Conservation (phyloP, 495 filamentous ascomycete genomes). For the Penicillium tannophilum region DNA sequence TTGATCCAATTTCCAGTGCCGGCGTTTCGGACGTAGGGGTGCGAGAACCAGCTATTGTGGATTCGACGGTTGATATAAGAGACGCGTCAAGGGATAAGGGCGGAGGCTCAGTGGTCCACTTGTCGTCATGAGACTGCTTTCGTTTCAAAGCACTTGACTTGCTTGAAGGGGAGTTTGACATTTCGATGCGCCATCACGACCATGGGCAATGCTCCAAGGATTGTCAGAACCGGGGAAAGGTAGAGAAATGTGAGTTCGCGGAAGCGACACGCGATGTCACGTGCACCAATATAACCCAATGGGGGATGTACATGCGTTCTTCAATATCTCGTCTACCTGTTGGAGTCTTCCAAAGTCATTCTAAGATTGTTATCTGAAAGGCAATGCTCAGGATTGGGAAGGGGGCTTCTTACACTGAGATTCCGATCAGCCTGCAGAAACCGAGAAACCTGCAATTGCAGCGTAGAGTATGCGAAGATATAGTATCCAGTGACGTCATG, state of each 20-base stretch:
- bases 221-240: neutral
- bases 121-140: constrained; percentile 21
- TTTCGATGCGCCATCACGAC: constrained; percentile 35
- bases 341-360: too few relatives aligned
- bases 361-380: too few relatives aligned
- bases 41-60: neutral
- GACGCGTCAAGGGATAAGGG: constrained; percentile 22
- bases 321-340: too few relatives aligned
- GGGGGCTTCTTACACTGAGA: too few relatives aligned
- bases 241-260: neutral
- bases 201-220: neutral
- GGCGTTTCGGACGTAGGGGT: neutral
- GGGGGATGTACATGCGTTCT: too few relatives aligned
- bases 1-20: neutral
- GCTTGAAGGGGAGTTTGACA: constrained; percentile 21
- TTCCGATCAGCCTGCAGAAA: too few relatives aligned
- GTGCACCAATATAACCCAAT: constrained; percentile 13
- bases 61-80: constrained; percentile 1
- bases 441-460: too few relatives aligned
- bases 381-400: too few relatives aligned
- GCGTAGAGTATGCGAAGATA: too few relatives aligned
- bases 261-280: constrained; percentile 30
- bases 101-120: neutral
- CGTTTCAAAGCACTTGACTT: constrained; percentile 17
- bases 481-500: too few relatives aligned